Conservation (phyloP, 257 asterid species). For the Mentha longifolia region DNA sequence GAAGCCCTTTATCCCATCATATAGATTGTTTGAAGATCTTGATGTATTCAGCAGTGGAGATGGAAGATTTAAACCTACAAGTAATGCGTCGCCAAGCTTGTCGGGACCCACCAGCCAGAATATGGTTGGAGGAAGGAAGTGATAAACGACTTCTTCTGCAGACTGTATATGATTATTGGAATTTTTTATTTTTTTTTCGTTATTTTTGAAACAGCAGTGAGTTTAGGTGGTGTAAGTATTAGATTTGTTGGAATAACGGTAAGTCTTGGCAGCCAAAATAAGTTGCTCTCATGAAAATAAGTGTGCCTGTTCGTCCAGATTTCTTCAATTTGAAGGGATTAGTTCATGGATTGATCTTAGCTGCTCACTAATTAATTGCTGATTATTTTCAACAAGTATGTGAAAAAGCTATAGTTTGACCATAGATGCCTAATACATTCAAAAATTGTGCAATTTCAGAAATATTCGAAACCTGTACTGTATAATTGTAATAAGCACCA, state of each 20-base stretch:
- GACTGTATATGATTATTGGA: not conserved
- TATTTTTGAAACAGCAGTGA: slow-evolving; percentile 11
- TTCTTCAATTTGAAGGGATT: not conserved
- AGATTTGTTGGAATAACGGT: slow-evolving; percentile 53
- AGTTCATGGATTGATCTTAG: slow-evolving; percentile 5
- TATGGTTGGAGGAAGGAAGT: slow-evolving; percentile 50
- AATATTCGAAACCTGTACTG: too few relatives aligned
- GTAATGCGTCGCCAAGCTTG: slow-evolving; percentile 42
- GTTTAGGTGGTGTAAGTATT: slow-evolving; percentile 35
- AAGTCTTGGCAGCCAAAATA: slow-evolving; percentile 18
- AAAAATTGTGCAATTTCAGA: too few relatives aligned
- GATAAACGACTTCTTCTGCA: not conserved
- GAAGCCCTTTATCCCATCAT: slow-evolving; percentile 62
- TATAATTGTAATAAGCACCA: too few relatives aligned
- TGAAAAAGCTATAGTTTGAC: not conserved
- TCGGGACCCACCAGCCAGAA: slow-evolving; percentile 36
- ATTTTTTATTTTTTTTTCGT: slow-evolving; percentile 10
- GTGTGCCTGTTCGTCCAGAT: not conserved
- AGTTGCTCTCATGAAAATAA: slow-evolving; percentile 18
- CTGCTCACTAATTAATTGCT: not conserved
- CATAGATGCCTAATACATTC: not conserved
- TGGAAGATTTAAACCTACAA: slow-evolving; percentile 46
- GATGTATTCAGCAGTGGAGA: slow-evolving; percentile 70
- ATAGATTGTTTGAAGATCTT: slow-evolving; percentile 89
- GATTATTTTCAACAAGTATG: not conserved